phyloP scores from a whole-genome alignment of 2,329 filamentous ascomycete genomes.

The Epichloe bromicola region DNA sequence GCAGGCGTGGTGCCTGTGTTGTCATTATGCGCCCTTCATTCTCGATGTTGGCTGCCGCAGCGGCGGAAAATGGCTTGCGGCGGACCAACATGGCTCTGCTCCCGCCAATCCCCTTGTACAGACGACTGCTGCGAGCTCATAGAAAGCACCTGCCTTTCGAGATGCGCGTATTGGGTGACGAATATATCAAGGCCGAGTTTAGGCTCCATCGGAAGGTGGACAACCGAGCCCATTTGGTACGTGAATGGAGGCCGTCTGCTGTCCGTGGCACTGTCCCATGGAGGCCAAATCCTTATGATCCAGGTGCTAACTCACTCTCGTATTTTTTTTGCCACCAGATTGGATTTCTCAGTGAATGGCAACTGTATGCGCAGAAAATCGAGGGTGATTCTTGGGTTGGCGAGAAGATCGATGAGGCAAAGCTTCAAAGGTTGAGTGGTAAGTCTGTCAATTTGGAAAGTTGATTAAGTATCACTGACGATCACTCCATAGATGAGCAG shows the following conservation, averaged over 20 bases:
- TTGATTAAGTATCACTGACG: background rate
- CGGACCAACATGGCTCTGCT: conserved; percentile 52
- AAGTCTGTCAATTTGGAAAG: conserved; percentile 19
- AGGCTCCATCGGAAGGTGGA: conserved; percentile 70
- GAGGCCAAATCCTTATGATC: too few species aligned
- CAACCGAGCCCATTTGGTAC: conserved; percentile 81
- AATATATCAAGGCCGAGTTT: conserved; percentile 90
- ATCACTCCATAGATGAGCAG: conserved; percentile 59
- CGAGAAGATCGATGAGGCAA: conserved; percentile 68
- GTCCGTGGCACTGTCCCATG: too few species aligned
- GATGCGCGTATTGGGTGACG: conserved; percentile 72
- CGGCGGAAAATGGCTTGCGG: conserved; percentile 19
- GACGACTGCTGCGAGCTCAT: conserved; percentile 75
- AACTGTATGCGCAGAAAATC: conserved; percentile 82
- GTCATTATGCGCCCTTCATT: conserved; percentile 11
- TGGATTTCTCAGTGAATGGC: conserved; percentile 93
- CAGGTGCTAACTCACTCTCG: background rate
- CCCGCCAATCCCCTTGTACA: conserved; percentile 80
- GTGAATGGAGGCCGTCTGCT: conserved; percentile 12
- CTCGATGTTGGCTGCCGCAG: conserved; percentile 16
- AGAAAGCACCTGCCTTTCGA: conserved; percentile 63
- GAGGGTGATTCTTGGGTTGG: conserved; percentile 80
- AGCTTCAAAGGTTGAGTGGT: conserved; percentile 93
- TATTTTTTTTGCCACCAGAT: conserved; percentile 41
- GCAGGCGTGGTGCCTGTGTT: too few species aligned